These are phyloP conservation scores for Epithele typhae DNA, from an alignment of 768 basidiomycete species.

Conservation along the genomic window DNA sequence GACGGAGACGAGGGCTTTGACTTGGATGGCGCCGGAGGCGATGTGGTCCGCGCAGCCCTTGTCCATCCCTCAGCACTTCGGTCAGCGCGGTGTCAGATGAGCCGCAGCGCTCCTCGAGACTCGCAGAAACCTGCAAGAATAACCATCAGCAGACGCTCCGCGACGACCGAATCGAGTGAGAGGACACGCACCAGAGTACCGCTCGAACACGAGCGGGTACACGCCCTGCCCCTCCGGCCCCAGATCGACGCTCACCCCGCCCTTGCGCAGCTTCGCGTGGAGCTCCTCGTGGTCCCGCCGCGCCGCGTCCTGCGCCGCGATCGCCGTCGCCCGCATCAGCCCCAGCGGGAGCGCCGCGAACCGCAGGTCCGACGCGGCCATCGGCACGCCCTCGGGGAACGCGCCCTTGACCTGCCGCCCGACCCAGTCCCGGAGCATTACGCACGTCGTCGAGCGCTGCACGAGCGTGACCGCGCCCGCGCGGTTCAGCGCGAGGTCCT, in stretches of 20 bases:
- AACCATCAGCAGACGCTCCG: too few relatives aligned
- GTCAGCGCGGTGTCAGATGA: neutral
- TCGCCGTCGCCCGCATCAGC: neutral
- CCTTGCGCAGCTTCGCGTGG: constrained; percentile 30
- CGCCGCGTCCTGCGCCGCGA: constrained; percentile 7
- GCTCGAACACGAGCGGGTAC: constrained; percentile 25
- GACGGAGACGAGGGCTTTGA: constrained; percentile 36
- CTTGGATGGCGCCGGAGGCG: constrained; percentile 45
- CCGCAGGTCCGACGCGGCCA: constrained; percentile 33
- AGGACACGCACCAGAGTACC: constrained; percentile 26
- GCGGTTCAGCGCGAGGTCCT: constrained; percentile 31
- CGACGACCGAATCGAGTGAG: neutral
- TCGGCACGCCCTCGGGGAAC: constrained; percentile 26
- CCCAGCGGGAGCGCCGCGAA: constrained; percentile 28
- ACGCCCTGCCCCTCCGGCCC: constrained; percentile 36
- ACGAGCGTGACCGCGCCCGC: constrained; percentile 36
- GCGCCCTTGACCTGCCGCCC: neutral
- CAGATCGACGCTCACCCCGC: constrained; percentile 34
- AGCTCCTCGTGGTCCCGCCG: constrained; percentile 26
- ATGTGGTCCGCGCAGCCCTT: constrained; percentile 39
- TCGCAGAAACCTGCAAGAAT: constrained; percentile 9
- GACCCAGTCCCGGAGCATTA: constrained; percentile 19
- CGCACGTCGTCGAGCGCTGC: constrained; percentile 36
- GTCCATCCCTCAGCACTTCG: constrained; percentile 14
- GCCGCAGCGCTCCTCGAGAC: neutral